These are phyloP conservation scores for Fomitopsis schrenkii DNA, from an alignment of 1,284 basidiomycete genomes.

Conservation along the genomic window DNA sequence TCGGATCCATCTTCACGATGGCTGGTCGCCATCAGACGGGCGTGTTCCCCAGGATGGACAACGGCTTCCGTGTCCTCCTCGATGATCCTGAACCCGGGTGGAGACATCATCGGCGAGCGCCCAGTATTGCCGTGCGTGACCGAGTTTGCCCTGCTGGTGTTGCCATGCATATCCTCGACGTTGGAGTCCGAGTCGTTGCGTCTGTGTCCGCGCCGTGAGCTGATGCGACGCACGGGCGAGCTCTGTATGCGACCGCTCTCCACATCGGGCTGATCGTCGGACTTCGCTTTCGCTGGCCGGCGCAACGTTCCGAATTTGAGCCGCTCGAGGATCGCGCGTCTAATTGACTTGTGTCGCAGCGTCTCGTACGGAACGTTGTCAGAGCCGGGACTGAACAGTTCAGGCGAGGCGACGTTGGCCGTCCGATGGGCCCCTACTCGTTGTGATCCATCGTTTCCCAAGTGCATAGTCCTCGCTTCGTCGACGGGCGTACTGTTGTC, in stretches of 20 bases:
- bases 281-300: slow-evolving; percentile 3
- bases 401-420: slow-evolving; percentile 10
- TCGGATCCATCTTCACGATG: slow-evolving; percentile 3
- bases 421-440: neutral
- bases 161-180: slow-evolving; percentile 11
- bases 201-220: slow-evolving; percentile 17
- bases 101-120: slow-evolving; percentile 3
- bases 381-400: slow-evolving; percentile 18
- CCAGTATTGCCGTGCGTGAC: neutral
- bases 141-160: slow-evolving; percentile 4
- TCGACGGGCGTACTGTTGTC: slow-evolving; percentile 25
- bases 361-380: slow-evolving; percentile 24
- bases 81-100: slow-evolving; percentile 31
- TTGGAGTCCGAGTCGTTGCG: slow-evolving; percentile 22
- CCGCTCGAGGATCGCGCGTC: slow-evolving; percentile 28
- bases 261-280: slow-evolving; percentile 4
- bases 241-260: neutral
- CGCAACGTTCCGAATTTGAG: slow-evolving; percentile 23
- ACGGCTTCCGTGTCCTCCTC: slow-evolving; percentile 27
- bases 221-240: slow-evolving; percentile 1
- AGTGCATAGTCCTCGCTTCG: slow-evolving; percentile 1
- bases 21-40: neutral
- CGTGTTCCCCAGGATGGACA: neutral
- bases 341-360: slow-evolving; percentile 27
- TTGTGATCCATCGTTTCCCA: slow-evolving; percentile 3